Conservation (phyloP, 176 grass and related monocot species). For the Carex pumila region DNA sequence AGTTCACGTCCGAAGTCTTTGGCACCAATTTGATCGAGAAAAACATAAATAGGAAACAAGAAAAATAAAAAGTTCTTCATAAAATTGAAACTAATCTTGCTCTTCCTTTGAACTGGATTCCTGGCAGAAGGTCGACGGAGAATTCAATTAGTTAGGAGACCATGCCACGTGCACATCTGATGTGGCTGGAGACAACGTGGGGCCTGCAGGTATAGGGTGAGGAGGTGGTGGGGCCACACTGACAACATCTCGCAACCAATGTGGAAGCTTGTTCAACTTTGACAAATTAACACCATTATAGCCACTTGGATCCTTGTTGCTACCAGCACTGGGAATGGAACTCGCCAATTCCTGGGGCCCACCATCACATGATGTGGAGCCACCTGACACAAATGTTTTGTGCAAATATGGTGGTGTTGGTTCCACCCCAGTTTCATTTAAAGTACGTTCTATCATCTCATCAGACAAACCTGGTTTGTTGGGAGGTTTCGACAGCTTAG, state of each 20-base stretch:
- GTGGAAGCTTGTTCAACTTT: slow-evolving; percentile 73
- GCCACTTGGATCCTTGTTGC: slow-evolving; percentile 21
- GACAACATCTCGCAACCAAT: slow-evolving; percentile 88
- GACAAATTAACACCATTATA: slow-evolving; percentile 36
- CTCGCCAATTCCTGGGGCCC: slow-evolving; percentile 34
- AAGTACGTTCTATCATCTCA: slow-evolving; percentile 71
- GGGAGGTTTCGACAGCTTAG: slow-evolving; percentile 29
- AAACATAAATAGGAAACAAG: not conserved
- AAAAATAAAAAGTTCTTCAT: not conserved
- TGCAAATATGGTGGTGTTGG: too few species aligned
- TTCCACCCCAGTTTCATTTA: slow-evolving; percentile 47
- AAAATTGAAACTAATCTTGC: not conserved
- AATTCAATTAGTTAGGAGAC: slow-evolving; percentile 28
- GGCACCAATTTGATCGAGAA: not conserved
- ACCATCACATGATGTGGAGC: slow-evolving; percentile 34
- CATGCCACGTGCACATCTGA: slow-evolving; percentile 38
- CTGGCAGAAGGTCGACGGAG: not conserved
- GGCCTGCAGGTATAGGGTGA: slow-evolving; percentile 29
- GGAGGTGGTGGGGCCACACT: slow-evolving; percentile 26
- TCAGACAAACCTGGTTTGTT: slow-evolving; percentile 54
- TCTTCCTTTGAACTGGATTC: not conserved
- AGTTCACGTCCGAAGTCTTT: not conserved
- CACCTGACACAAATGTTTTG: slow-evolving; percentile 33
- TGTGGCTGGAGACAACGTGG: slow-evolving; percentile 44
- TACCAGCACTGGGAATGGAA: slow-evolving; percentile 32